These are phyloP conservation scores for Colletotrichum cordylinicola DNA, from an alignment of 2,329 filamentous ascomycete genomes.

Conservation along the genomic window DNA sequence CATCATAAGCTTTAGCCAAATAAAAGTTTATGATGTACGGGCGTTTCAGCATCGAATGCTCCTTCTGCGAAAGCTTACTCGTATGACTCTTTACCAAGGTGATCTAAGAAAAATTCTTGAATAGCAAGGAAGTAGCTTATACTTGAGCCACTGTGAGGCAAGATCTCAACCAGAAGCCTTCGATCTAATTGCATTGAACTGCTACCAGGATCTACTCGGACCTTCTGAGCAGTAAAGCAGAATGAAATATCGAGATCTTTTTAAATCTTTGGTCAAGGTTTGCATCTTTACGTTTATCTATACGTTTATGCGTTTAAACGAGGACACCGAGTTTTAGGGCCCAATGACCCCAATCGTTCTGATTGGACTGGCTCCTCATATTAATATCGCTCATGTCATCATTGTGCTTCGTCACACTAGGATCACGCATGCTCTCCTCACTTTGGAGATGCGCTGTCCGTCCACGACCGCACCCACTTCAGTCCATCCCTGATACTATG, in stretches of 20 bases:
- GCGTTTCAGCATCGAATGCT: background rate
- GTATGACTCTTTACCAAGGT: background rate
- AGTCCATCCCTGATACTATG: background rate
- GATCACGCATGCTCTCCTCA: background rate
- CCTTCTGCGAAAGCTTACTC: background rate
- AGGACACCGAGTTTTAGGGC: background rate
- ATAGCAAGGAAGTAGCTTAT: too few relatives aligned
- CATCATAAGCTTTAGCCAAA: background rate
- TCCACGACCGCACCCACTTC: background rate
- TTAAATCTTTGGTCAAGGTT: background rate
- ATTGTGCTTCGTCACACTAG: background rate
- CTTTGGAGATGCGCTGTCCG: rapidly evolving
- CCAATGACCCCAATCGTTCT: background rate
- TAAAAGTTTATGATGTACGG: background rate
- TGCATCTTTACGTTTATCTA: too few relatives aligned
- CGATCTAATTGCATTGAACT: too few relatives aligned
- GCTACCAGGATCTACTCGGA: too few relatives aligned
- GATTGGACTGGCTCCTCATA: background rate
- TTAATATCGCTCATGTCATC: background rate
- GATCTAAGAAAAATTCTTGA: too few relatives aligned
- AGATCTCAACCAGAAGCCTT: too few relatives aligned
- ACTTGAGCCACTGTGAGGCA: too few relatives aligned
- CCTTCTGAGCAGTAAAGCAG: too few relatives aligned
- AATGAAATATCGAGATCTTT: too few relatives aligned
- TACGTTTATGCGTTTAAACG: background rate